Conservation (phyloP, 148 eudicot species). For the Fagopyrum tataricum region DNA sequence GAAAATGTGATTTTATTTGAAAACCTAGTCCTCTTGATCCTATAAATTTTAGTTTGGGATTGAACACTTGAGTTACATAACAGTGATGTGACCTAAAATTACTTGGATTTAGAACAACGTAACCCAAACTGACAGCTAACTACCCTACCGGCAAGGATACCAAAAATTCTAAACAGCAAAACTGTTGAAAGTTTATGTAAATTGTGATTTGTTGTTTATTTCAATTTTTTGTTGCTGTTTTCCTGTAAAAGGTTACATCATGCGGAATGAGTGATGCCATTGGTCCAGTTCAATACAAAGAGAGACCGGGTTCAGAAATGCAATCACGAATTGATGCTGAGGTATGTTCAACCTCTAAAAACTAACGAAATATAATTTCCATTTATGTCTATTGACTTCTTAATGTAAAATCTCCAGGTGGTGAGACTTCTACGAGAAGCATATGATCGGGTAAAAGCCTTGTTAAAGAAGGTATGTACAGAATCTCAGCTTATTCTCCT, state of each 20-base stretch:
- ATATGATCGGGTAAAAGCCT: slow-evolving; percentile 78
- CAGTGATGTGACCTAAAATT: neutral
- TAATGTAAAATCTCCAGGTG: slow-evolving; percentile 42
- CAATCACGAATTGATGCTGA: slow-evolving; percentile 92
- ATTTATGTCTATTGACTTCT: slow-evolving; percentile 14
- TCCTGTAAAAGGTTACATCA: slow-evolving; percentile 48
- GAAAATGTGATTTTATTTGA: neutral
- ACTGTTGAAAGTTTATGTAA: neutral
- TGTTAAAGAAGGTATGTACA: slow-evolving; percentile 67
- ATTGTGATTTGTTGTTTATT: neutral
- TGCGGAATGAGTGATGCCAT: slow-evolving; percentile 94
- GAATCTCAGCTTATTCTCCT: too few relatives aligned
- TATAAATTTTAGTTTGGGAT: too few relatives aligned
- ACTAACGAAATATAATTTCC: neutral
- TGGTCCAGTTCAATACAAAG: slow-evolving; percentile 86
- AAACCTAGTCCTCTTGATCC: neutral
- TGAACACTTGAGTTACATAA: too few relatives aligned
- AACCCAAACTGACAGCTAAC: neutral
- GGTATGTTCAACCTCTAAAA: slow-evolving; percentile 32
- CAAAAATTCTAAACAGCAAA: too few relatives aligned
- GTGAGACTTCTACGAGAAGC: slow-evolving; percentile 84
- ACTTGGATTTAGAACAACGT: neutral
- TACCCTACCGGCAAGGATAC: too few relatives aligned
- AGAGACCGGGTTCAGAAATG: slow-evolving; percentile 89
- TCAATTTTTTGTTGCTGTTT: neutral